These are phyloP conservation scores for Colletotrichum sublineola DNA, from an alignment of 2,329 filamentous ascomycete genomes.

Conservation along the genomic window DNA sequence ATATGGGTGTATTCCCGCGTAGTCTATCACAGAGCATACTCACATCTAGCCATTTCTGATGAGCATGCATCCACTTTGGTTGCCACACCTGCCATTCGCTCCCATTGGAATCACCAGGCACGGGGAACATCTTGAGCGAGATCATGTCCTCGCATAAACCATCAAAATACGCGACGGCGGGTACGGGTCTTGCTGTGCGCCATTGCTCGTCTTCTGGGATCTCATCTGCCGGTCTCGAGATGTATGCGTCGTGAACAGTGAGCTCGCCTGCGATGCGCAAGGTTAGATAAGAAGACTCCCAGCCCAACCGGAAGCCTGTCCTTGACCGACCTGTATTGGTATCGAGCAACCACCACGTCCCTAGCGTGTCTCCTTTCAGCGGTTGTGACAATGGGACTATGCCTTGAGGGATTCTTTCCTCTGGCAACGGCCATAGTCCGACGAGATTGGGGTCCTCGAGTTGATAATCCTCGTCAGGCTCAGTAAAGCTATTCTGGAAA, in stretches of 20 bases:
- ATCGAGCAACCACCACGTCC: background rate
- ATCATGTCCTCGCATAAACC: background rate
- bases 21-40: background rate
- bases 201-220: conserved; percentile 3
- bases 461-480: background rate
- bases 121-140: background rate
- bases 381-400: background rate
- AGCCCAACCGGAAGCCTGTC: background rate
- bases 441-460: background rate
- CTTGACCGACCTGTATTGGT: conserved; percentile 2
- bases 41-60: conserved; percentile 1
- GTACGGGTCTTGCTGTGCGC: background rate
- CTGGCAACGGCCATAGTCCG: conserved; percentile 7
- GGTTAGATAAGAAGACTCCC: background rate
- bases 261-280: background rate
- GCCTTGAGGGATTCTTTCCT: conserved; percentile 3
- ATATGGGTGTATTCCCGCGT: background rate
- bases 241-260: background rate
- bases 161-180: conserved; percentile 5
- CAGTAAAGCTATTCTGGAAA: background rate
- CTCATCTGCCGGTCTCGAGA: background rate
- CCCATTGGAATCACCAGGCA: background rate
- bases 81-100: background rate
- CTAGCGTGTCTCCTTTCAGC: background rate
- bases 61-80: background rate